A percentile compares a stretch with the other conserved stretches of the same genome.
Evolutionary conservation across 768 basidiomycete species (phyloP).

Genomic region (Hypsizygus marmoreus): DNA sequence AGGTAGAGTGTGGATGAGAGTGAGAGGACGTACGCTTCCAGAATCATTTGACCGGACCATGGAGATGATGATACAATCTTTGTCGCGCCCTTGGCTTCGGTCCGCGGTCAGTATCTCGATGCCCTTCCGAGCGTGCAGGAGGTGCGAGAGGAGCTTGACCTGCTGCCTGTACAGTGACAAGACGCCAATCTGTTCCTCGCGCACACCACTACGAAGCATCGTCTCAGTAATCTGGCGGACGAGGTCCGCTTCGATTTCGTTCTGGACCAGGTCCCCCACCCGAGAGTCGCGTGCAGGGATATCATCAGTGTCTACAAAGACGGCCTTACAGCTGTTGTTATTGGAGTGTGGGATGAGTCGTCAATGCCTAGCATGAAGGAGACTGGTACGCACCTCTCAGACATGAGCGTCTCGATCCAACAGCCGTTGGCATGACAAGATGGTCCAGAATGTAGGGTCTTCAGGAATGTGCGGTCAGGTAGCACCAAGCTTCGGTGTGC

Average conservation of each 20-base stretch:
- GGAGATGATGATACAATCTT: slow-evolving; percentile 92
- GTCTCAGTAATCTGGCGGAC: slow-evolving; percentile 69
- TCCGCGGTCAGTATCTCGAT: slow-evolving; percentile 93
- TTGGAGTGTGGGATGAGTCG: slow-evolving; percentile 4
- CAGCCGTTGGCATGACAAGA: slow-evolving; percentile 45
- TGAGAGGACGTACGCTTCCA: slow-evolving; percentile 58
- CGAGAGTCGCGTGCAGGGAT: slow-evolving; percentile 80
- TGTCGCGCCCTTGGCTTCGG: slow-evolving; percentile 92
- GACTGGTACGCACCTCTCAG: slow-evolving; percentile 54
- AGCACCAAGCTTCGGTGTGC: slow-evolving; percentile 60
- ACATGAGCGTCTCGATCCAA: slow-evolving; percentile 70
- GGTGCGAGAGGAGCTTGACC: slow-evolving; percentile 80
- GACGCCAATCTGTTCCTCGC: slow-evolving; percentile 75
- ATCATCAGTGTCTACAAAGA: slow-evolving; percentile 92
- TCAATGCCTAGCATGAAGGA: not conserved
- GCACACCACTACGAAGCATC: slow-evolving; percentile 64
- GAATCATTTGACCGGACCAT: slow-evolving; percentile 87
- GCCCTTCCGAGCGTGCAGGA: slow-evolving; percentile 53
- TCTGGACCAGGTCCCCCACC: slow-evolving; percentile 89
- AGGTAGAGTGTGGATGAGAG: not conserved
- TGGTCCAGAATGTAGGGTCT: slow-evolving; percentile 40
- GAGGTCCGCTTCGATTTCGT: slow-evolving; percentile 74
- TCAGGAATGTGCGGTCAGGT: slow-evolving; percentile 46
- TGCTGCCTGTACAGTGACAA: slow-evolving; percentile 96
- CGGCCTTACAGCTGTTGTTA: slow-evolving; percentile 67